Base-by-base conservation (phyloP, 1,284 basidiomycete species). In the Psilocybe mexicana region DNA sequence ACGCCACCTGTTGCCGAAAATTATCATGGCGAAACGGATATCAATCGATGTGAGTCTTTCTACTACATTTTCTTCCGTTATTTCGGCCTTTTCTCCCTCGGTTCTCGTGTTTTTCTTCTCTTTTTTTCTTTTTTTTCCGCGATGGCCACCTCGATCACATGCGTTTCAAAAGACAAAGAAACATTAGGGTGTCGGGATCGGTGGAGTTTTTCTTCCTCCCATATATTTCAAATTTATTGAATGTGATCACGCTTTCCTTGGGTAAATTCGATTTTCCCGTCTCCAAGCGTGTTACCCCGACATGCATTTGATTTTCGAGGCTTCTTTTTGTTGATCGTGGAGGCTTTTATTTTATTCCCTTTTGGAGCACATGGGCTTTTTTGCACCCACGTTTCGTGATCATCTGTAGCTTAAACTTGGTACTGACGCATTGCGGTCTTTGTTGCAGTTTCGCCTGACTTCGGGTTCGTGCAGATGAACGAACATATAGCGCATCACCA, bases 381-480 rank as follows among this genome's bases (percentile, higher is more conserved):
- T 33, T 33, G 30, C 5, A 33, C 30, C 30, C 30, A 8, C 8
- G 30, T 33, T 33, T 33, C 30, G 30, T 6, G 30, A 33, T 24
- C 25, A 23, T 45, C 8, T 11, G 6, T 6, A 12, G 14, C 45
- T 54, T 48, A 23, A 36, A 23, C 12, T 48, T 14, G 45, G 5
- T 46, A 11, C 43, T 35, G 40, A 45, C 43, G 28, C 76, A 75
- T 79, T 82, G 75, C 81, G 54, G 26, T 52, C 35, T 38, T 58
- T 57, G 74, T 66, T 74, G 66, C 76, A 88, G 88, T 88, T 82
- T 88, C 89, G 71, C 88, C 89, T 75, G 88, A 91, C 78, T 90
- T 89, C 77, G 87, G 86, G 65, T 90, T 83, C 77, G 87, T 90
- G 69, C 78, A 79, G 69, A 83, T 89, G 85, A 86, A 85, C 74